These are phyloP conservation scores for Gossypium lobatum DNA, from an alignment of 441 rosid species.

Conservation along the genomic window DNA sequence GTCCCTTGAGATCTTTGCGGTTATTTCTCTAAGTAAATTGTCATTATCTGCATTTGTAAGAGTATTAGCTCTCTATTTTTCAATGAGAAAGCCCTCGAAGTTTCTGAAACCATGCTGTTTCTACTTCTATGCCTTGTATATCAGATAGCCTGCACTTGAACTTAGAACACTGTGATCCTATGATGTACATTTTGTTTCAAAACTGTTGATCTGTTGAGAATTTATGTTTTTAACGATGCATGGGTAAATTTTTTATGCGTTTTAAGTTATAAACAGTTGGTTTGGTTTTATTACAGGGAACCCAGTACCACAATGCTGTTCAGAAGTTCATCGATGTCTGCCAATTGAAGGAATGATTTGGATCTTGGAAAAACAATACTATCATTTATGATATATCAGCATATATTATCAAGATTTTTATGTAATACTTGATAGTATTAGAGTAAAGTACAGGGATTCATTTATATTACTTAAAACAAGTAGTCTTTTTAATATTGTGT, in stretches of 20 bases:
- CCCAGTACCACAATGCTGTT: constrained; percentile 72
- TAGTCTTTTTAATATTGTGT: no score
- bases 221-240: not conserved
- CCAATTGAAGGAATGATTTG: constrained; percentile 48
- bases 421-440: not conserved
- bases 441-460: no score
- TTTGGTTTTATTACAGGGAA: constrained; percentile 39
- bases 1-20: not conserved
- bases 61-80: not conserved
- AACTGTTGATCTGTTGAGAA: not conserved
- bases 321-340: constrained; percentile 73
- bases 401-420: not conserved
- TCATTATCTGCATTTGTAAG: not conserved
- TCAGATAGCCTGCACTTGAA: not conserved
- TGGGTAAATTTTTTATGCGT: not conserved
- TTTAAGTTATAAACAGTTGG: not conserved
- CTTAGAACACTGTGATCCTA: not conserved
- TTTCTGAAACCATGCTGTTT: not conserved
- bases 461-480: no score
- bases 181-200: not conserved
- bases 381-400: not conserved
- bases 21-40: no score
- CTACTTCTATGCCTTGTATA: not conserved
- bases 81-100: not conserved
- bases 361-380: not conserved